Evolutionary conservation across 331 rosid genomes (phyloP).

Genomic region (Quercus lobata): DNA sequence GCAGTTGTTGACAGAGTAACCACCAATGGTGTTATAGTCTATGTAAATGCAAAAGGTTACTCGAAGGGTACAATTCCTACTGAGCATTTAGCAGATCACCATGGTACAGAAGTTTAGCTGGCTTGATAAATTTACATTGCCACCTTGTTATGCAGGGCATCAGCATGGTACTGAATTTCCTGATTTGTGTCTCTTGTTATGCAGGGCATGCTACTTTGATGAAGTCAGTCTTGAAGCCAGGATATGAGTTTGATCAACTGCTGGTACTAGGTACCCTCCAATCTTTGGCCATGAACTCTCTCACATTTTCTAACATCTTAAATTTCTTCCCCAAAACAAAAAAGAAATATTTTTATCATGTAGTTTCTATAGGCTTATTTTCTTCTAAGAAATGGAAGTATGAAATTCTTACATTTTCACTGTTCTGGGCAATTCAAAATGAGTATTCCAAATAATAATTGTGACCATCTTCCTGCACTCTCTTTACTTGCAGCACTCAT

Average conservation of each 20-base stretch:
- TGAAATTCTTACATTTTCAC: background rate
- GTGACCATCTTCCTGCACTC: background rate
- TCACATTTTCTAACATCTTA: background rate
- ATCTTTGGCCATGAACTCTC: slow-evolving; percentile 3
- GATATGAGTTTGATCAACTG: slow-evolving; percentile 75
- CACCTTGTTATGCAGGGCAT: slow-evolving; percentile 4
- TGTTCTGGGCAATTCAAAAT: background rate
- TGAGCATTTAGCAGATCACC: slow-evolving; percentile 92
- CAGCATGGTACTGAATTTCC: slow-evolving; percentile 3
- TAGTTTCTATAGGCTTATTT: background rate
- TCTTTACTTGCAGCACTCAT: background rate
- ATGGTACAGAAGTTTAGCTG: slow-evolving; percentile 39
- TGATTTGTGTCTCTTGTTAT: slow-evolving; percentile 22
- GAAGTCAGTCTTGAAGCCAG: slow-evolving; percentile 77
- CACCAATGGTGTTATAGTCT: slow-evolving; percentile 52
- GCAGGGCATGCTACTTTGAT: slow-evolving; percentile 65
- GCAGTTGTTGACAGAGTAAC: slow-evolving; percentile 81
- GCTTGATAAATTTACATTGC: background rate
- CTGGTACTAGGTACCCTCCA: slow-evolving; percentile 66
- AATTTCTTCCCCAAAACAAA: background rate
- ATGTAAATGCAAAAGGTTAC: slow-evolving; percentile 55
- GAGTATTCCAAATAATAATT: background rate
- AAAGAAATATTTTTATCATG: background rate
- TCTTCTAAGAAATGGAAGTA: background rate
- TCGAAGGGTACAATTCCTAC: slow-evolving; percentile 68